Conservation (phyloP, 192 early-diverging fungal genomes). For the Entophlyctis luteolus region DNA sequence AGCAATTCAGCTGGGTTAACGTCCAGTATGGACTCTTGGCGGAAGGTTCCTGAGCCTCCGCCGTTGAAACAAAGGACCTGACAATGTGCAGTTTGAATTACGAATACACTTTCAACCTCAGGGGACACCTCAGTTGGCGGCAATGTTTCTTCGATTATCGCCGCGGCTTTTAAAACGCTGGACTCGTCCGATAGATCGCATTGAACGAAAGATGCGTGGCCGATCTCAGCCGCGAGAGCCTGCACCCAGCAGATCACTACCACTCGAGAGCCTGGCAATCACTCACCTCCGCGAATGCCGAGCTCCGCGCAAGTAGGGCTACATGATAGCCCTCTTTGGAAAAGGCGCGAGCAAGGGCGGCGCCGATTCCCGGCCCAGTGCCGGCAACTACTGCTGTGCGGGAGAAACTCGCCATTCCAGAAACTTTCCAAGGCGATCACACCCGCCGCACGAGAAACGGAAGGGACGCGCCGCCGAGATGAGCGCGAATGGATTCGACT, state of each 20-base stretch:
- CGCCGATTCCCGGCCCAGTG: constrained; percentile 30
- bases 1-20: not conserved
- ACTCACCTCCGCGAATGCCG: not conserved
- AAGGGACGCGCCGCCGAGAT: too few species aligned
- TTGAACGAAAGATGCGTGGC: constrained; percentile 4
- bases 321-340: constrained; percentile 32
- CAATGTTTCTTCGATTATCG: not conserved
- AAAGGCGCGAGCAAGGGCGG: constrained; percentile 27
- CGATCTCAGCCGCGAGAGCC: constrained; percentile 15
- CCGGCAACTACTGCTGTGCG: constrained; percentile 26
- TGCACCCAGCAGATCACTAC: too few species aligned
- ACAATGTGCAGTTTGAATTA: not conserved
- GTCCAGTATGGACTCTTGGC: constrained; percentile 9
- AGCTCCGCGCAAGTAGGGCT: constrained; percentile 29
- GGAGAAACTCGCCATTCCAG: not conserved
- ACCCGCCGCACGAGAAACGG: too few species aligned
- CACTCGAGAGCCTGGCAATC: too few species aligned
- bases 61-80: constrained; percentile 19
- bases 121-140: constrained; percentile 15
- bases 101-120: too few species aligned
- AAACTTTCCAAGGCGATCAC: too few species aligned
- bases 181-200: constrained; percentile 1
- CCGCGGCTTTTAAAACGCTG: not conserved
- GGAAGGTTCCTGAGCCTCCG: constrained; percentile 9
- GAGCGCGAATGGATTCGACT: too few species aligned